Evolutionary conservation across 129 eudicot genomes (phyloP).

Genomic region (Tanacetum coccineum): DNA sequence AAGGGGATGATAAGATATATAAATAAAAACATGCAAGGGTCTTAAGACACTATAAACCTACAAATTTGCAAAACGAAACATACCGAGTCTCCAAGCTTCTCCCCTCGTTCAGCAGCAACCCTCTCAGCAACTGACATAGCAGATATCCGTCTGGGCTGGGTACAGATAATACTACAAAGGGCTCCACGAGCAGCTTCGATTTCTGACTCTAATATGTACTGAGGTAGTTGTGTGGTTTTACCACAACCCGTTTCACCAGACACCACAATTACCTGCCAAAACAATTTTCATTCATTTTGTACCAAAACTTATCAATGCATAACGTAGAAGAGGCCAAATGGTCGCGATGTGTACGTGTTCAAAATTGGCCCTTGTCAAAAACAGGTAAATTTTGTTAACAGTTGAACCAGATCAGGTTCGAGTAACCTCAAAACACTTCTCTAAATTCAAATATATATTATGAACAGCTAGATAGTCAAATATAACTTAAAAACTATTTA

Average conservation of each 20-base stretch:
- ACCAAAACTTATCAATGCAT: no score
- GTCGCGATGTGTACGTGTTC: no score
- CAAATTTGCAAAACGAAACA: conserved; percentile 7
- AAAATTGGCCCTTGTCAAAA: no score
- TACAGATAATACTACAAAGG: conserved; percentile 72
- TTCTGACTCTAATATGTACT: conserved; percentile 79
- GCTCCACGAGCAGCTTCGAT: conserved; percentile 78
- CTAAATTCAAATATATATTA: no score
- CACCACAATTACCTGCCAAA: conserved; percentile 77
- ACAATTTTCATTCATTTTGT: background rate
- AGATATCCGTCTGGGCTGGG: conserved; percentile 90
- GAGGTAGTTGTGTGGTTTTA: conserved; percentile 89
- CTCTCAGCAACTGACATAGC: conserved; percentile 91
- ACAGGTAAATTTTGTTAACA: no score
- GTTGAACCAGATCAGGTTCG: no score
- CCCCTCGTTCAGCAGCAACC: conserved; percentile 93
- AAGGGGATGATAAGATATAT: conserved; percentile 1
- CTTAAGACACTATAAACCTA: conserved; percentile 5
- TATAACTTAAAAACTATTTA: no score
- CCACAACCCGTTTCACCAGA: conserved; percentile 96
- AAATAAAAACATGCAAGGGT: conserved; percentile 12
- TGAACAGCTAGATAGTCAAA: no score
- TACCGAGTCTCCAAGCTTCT: conserved; percentile 79
- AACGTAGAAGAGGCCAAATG: no score
- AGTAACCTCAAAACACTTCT: no score